Evolutionary conservation across 805 yeast species (phyloP).

Genomic region (Nakazawaea wyomingensis): DNA sequence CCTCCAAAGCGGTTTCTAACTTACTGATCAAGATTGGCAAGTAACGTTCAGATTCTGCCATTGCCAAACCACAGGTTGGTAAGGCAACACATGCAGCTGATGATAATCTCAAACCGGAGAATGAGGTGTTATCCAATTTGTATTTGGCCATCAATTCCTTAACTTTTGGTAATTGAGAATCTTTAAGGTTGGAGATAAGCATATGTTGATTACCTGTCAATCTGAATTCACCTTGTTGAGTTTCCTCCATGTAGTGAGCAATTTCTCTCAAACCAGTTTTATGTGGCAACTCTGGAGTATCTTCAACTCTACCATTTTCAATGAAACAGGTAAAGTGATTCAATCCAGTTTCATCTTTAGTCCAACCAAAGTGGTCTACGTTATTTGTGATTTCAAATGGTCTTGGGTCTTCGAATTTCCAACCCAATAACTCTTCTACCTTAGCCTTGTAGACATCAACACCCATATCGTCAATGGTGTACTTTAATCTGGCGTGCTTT

Average conservation of each 20-base stretch:
- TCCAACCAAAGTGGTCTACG: slow-evolving; percentile 92
- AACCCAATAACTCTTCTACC: slow-evolving; percentile 82
- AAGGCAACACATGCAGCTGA: slow-evolving; percentile 97
- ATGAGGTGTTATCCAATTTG: slow-evolving; percentile 77
- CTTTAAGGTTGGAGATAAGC: slow-evolving; percentile 66
- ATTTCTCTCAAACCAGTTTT: slow-evolving; percentile 79
- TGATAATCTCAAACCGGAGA: slow-evolving; percentile 79
- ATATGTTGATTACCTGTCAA: slow-evolving; percentile 95
- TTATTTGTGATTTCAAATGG: slow-evolving; percentile 79
- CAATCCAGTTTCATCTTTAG: slow-evolving; percentile 72
- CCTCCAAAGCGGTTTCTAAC: slow-evolving; percentile 83
- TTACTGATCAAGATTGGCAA: slow-evolving; percentile 78
- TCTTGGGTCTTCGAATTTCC: slow-evolving; percentile 62
- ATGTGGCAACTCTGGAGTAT: slow-evolving; percentile 84
- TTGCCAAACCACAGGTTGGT: slow-evolving; percentile 98
- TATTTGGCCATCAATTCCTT: slow-evolving; percentile 64
- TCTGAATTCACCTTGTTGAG: slow-evolving; percentile 79
- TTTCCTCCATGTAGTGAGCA: slow-evolving; percentile 60
- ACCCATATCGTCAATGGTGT: slow-evolving; percentile 93
- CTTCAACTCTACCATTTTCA: slow-evolving; percentile 95
- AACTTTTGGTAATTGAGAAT: slow-evolving; percentile 57
- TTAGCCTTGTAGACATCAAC: slow-evolving; percentile 72
- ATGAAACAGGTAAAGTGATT: slow-evolving; percentile 92
- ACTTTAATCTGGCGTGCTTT: slow-evolving; percentile 96
- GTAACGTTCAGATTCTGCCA: slow-evolving; percentile 96